Percentiles rank a stretch among this genome's conserved stretches.
phyloP scores from a whole-genome alignment of 305 asterid genomes.

The Fraxinus greggii region DNA sequence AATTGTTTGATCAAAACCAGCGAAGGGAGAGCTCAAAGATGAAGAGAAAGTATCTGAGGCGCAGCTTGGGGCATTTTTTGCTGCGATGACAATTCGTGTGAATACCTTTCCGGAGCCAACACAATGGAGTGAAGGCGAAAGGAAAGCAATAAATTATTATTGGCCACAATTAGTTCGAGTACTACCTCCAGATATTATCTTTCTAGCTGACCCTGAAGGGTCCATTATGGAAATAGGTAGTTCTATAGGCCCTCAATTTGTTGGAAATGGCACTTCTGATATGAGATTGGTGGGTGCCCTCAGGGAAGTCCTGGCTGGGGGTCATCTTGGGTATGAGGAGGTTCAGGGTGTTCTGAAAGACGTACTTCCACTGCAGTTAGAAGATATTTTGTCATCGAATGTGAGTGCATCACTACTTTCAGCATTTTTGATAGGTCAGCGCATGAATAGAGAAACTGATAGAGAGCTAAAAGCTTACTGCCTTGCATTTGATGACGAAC shows the following conservation, averaged over 20 bases:
- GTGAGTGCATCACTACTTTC: slow-evolving; percentile 79
- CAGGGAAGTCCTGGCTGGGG: slow-evolving; percentile 94
- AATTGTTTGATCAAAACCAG: slow-evolving; percentile 37
- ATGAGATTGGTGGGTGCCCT: slow-evolving; percentile 97
- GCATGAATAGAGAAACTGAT: slow-evolving; percentile 92
- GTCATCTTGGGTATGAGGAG: slow-evolving; percentile 95
- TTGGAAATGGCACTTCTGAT: slow-evolving; percentile 73
- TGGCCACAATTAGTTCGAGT: slow-evolving; percentile 81
- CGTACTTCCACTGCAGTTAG: slow-evolving; percentile 57
- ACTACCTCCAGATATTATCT: slow-evolving; percentile 71
- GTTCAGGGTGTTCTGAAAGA: slow-evolving; percentile 90
- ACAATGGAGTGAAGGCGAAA: slow-evolving; percentile 98
- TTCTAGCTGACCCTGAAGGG: slow-evolving; percentile 93
- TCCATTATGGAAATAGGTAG: slow-evolving; percentile 74
- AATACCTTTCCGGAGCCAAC: slow-evolving; percentile 88
- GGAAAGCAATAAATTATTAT: slow-evolving; percentile 68
- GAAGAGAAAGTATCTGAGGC: slow-evolving; percentile 80
- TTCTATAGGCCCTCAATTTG: slow-evolving; percentile 75
- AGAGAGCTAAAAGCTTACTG: slow-evolving; percentile 97
- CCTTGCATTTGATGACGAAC: slow-evolving; percentile 89
- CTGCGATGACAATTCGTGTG: slow-evolving; percentile 96
- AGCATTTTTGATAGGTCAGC: slow-evolving; percentile 82
- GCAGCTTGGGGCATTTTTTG: slow-evolving; percentile 93
- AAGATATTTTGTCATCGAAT: slow-evolving; percentile 30
- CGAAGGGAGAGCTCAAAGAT: slow-evolving; percentile 72